Evolutionary conservation across 345 rosid genomes (phyloP), one percentile per base, ranked within the genome.

Genomic region (Eucalyptus guilfoylei): DNA sequence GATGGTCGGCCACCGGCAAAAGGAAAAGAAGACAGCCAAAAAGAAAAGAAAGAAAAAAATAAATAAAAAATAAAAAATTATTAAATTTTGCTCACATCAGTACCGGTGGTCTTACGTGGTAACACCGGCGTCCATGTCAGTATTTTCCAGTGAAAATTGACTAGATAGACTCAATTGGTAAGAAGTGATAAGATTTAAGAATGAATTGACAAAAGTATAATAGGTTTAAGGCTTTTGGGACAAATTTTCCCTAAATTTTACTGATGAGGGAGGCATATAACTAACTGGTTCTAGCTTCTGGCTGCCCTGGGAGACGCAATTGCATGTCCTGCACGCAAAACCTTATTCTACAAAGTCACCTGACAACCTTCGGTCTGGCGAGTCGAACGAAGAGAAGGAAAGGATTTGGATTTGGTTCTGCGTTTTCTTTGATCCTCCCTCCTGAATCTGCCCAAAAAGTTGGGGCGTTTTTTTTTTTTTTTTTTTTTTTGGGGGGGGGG

Each of bases 61-160:
- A 52, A 50, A 50, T 19, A 52, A 1, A 3, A 2, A 52, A 52
- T 3, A 52, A 52, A 52, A 21, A 8, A 52, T 52, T 7, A 52
- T 52, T 52, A 52, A 52, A 52, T 52, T 52, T 52, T 52, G 58
- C 24, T 5, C 2, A 52, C 1, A 19, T 52, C 4, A 19, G 58
- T 52, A 26, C 2, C 2, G 1, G 2, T 21, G 26, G 26, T 52
- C 0, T 52, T 52, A 52, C 21, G 58, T 21, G 58, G 26, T 0
- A 21, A 19, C 2, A 52, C 5, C 2, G 0, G 11, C 1, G 1
- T 52, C 0, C 9, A 4, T 52, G 11, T 52, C 0, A 21, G 1
- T 52, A 52, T 1, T 52, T 21, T 52, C 1, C 23, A 0, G 10
- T 52, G 2, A 21, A 52, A 52, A 52, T 52, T 21, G 26, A 52